Percentiles rank a stretch among this genome's conserved stretches.
Conservation (phyloP, 2,329 filamentous ascomycete species). For the Botrytis paeoniae region DNA sequence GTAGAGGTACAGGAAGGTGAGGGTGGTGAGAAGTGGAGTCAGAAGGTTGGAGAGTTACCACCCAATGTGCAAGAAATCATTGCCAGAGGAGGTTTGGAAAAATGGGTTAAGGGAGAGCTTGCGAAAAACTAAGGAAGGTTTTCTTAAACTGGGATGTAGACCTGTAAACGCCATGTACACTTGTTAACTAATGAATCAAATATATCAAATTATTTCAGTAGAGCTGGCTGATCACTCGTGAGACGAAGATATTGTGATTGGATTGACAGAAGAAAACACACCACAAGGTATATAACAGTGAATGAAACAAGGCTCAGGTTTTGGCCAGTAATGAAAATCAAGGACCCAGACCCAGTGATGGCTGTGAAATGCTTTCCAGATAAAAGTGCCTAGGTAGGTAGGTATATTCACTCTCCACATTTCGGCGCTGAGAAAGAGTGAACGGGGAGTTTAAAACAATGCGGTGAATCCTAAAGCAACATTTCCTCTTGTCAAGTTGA, state of each 20-base stretch:
- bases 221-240: background rate
- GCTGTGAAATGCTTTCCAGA: background rate
- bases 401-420: background rate
- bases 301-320: background rate
- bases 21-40: constrained; percentile 62
- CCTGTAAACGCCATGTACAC: background rate
- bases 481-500: too few species aligned
- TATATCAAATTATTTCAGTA: background rate
- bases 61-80: constrained; percentile 87
- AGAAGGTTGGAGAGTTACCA: constrained; percentile 79
- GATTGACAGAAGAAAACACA: background rate
- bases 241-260: background rate
- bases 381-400: background rate
- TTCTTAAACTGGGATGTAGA: background rate
- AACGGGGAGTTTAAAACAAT: background rate
- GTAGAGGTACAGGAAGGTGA: constrained; percentile 70
- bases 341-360: background rate
- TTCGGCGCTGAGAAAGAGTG: background rate
- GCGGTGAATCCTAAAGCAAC: background rate
- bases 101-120: constrained; percentile 59
- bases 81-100: constrained; percentile 72
- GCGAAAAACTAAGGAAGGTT: constrained; percentile 13
- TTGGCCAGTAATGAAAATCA: background rate
- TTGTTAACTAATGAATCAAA: background rate
- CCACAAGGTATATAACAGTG: background rate